Evolutionary conservation across 164 flowering plant species (phyloP).

Genomic region (Piper betle): DNA sequence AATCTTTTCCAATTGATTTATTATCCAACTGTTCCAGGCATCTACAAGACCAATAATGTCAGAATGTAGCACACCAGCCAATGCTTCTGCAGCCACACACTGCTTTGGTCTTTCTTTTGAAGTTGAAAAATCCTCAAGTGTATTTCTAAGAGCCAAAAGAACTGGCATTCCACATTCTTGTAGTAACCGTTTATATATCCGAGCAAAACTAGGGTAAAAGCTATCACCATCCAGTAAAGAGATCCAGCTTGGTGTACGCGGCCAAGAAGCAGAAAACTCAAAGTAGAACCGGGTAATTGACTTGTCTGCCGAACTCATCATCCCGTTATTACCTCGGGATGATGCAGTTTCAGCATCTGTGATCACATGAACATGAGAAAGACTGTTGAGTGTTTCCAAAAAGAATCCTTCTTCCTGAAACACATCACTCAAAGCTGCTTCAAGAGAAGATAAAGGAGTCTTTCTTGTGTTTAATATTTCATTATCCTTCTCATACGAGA

Average conservation of each 20-base stretch:
- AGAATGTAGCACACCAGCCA: slow-evolving; percentile 90
- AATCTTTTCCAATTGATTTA: slow-evolving; percentile 47
- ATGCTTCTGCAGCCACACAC: slow-evolving; percentile 97
- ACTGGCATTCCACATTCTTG: slow-evolving; percentile 97
- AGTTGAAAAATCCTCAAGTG: slow-evolving; percentile 62
- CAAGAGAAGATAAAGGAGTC: slow-evolving; percentile 51
- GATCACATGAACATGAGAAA: slow-evolving; percentile 84
- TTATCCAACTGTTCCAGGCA: slow-evolving; percentile 87
- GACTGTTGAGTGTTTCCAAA: slow-evolving; percentile 59
- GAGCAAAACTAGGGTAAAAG: slow-evolving; percentile 82
- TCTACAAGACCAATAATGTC: slow-evolving; percentile 66
- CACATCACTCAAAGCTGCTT: slow-evolving; percentile 53
- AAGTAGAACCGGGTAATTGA: slow-evolving; percentile 89
- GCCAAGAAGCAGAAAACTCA: slow-evolving; percentile 95
- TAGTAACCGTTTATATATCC: slow-evolving; percentile 74
- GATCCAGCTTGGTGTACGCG: slow-evolving; percentile 97
- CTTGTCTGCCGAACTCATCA: slow-evolving; percentile 77
- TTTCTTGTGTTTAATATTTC: slow-evolving; percentile 15
- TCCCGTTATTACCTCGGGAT: slow-evolving; percentile 62
- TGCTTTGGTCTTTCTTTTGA: slow-evolving; percentile 93
- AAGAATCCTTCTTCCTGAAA: slow-evolving; percentile 84
- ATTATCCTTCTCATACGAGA: slow-evolving; percentile 22
- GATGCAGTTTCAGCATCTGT: slow-evolving; percentile 57
- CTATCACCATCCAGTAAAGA: slow-evolving; percentile 69
- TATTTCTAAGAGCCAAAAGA: slow-evolving; percentile 37